Percentiles rank a stretch among this genome's conserved stretches.
phyloP scores from a whole-genome alignment of 805 yeast genomes.

The Pichia manshurica region DNA sequence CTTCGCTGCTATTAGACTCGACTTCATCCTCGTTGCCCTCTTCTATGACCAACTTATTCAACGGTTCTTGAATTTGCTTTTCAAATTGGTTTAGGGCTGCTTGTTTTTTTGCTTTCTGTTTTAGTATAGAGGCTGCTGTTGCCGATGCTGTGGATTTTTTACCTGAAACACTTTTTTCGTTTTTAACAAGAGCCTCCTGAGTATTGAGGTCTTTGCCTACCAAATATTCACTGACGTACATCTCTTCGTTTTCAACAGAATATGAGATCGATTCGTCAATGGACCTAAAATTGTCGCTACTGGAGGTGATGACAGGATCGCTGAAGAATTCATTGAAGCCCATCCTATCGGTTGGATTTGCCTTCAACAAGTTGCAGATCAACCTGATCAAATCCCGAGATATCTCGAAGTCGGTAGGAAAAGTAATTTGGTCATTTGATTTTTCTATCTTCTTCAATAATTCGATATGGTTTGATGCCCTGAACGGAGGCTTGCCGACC shows the following conservation, averaged over 20 bases:
- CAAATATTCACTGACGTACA: conserved; percentile 78
- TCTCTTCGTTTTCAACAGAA: conserved; percentile 65
- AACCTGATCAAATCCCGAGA: conserved; percentile 62
- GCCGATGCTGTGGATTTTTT: not conserved
- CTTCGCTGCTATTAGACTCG: not conserved
- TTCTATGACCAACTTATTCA: conserved; percentile 8
- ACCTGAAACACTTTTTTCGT: not conserved
- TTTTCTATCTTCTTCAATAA: conserved; percentile 79
- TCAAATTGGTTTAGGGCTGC: too few species aligned
- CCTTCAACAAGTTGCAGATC: conserved; percentile 70
- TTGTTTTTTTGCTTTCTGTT: not conserved
- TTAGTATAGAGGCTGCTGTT: not conserved
- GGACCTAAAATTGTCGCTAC: conserved; percentile 38
- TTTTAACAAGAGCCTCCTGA: too few species aligned
- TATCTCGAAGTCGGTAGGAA: conserved; percentile 64
- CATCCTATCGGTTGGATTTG: conserved; percentile 82
- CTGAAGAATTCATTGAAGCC: conserved; percentile 83
- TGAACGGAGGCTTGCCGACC: conserved; percentile 94
- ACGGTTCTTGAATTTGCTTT: not conserved
- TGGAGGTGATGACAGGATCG: conserved; percentile 53
- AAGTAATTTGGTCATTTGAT: conserved; percentile 68
- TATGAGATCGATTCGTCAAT: conserved; percentile 49
- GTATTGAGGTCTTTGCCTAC: not conserved
- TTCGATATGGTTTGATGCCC: conserved; percentile 90
- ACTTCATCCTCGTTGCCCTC: conserved; percentile 11